Percentiles rank a stretch among this genome's conserved stretches.
Conservation (phyloP, 306 rosid species). For the Quercus parvula region DNA sequence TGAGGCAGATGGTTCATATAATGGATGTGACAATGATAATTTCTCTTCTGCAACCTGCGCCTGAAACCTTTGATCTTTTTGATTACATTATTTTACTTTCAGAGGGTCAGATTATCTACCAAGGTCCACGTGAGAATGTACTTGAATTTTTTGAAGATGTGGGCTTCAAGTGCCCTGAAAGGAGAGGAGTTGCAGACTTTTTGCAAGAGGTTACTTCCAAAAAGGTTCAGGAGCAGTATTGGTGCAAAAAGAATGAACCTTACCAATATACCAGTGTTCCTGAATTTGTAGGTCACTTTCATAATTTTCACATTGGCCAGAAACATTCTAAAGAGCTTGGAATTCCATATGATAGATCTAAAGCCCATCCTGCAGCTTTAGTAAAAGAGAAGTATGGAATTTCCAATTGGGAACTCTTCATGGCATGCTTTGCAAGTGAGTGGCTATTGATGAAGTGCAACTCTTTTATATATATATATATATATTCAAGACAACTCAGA, state of each 20-base stretch:
- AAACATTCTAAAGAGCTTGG: conserved; percentile 36
- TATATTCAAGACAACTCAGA: conserved; percentile 69
- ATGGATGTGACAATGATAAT: conserved; percentile 63
- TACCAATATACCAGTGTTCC: conserved; percentile 43
- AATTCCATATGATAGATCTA: conserved; percentile 43
- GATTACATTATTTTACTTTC: conserved; percentile 68
- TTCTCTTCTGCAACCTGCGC: conserved; percentile 76
- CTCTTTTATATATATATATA: conserved; percentile 54
- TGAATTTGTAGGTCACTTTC: conserved; percentile 43
- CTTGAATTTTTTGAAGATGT: conserved; percentile 53
- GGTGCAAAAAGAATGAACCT: conserved; percentile 49
- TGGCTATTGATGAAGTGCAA: conserved; percentile 65
- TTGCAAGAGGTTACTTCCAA: conserved; percentile 73
- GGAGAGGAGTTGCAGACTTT: conserved; percentile 75
- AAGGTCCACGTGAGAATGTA: conserved; percentile 60
- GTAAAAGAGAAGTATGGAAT: conserved; percentile 59
- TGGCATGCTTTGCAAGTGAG: conserved; percentile 72
- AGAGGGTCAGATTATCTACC: conserved; percentile 70
- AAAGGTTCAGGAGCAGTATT: conserved; percentile 81
- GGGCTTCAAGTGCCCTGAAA: conserved; percentile 72
- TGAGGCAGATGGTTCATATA: conserved; percentile 65
- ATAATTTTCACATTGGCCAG: conserved; percentile 31
- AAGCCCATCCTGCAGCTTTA: conserved; percentile 58
- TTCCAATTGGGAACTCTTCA: conserved; percentile 61
- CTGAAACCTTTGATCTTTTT: conserved; percentile 65